Evolutionary conservation across 805 yeast genomes (phyloP), one percentile per base, ranked within the genome.

Genomic region (Isabelozyma rhagii): DNA sequence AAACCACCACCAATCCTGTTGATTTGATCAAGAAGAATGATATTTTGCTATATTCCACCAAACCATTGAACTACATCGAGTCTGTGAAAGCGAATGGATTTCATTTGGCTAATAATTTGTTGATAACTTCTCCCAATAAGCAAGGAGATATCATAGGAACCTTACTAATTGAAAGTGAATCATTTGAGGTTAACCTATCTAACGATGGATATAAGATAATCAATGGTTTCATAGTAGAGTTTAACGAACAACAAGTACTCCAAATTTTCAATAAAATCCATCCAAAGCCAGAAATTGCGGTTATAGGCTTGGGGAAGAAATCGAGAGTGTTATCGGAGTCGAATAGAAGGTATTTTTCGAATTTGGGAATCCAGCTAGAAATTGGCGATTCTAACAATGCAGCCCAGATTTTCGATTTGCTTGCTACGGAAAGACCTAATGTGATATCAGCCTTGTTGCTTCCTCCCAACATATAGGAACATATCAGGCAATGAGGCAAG

Each of bases 341-440:
- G 8, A 84, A 85, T 45, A 70, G 79, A 44, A 64, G 67, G 39
- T 66, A 62, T 51, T 74, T 89, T 50, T 74, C 77, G 25, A 64
- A 71, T 5, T 65, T 85, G 50, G 96, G 96, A 0, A 80, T 87
- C n/a, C 85, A 83, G 59, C 61, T 83, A 15, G 94, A 89, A 57
- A 71, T 84, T 3, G 79, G 88, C 28, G 87, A 83, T 60, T 85
- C 76, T 9, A 59, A 73, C 53, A 80, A 80, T 55, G 87, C 89
- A 0, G 92, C 87, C 10, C 78, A 80, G 54, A 83, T 80, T 53
- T 89, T 80, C 67, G 93, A 89, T 58, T 66, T 89, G 41, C 67
- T 89, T 51, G 91, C 93, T 1, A 87, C 93, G 0, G 96, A 89
- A 61, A 73, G 96, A 55, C 89, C 92, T 0, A 71, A 75, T 25